Evolutionary conservation across 208 protist species (phyloP).

Genomic region (Naegleria gruberi): DNA sequence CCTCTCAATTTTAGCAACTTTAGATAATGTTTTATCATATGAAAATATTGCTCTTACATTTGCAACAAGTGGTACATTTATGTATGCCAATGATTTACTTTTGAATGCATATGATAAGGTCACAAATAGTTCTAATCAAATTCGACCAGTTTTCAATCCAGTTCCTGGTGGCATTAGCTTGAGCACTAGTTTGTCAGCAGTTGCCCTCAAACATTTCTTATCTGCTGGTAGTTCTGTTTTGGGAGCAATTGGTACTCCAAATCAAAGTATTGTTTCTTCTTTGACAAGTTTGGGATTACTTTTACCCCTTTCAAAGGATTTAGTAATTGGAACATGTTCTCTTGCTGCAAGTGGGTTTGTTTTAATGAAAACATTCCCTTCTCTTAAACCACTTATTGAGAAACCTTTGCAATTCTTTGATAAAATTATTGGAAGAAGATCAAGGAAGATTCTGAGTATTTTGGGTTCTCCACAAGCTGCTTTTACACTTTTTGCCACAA

Average conservation of each 20-base stretch:
- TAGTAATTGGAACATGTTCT: background rate
- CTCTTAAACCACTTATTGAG: background rate
- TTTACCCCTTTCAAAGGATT: background rate
- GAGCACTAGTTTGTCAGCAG: background rate
- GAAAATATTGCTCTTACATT: background rate
- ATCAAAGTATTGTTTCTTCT: background rate
- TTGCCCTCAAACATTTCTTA: background rate
- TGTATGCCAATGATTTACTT: background rate
- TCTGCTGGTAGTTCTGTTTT: background rate
- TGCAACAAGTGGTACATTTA: background rate
- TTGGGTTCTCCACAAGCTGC: background rate
- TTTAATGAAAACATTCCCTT: background rate
- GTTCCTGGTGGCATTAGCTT: background rate
- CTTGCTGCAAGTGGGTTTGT: background rate
- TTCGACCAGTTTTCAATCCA: background rate
- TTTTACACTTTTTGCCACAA: background rate
- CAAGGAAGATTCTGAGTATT: background rate
- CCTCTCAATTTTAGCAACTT: background rate
- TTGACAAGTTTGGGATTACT: background rate
- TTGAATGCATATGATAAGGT: background rate
- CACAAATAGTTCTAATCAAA: background rate
- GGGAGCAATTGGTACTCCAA: background rate
- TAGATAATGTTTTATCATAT: background rate
- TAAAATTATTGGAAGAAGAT: background rate
- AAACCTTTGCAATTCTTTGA: background rate